Evolutionary conservation across 2,329 filamentous ascomycete genomes (phyloP).

Genomic region (Exophiala calicioides): DNA sequence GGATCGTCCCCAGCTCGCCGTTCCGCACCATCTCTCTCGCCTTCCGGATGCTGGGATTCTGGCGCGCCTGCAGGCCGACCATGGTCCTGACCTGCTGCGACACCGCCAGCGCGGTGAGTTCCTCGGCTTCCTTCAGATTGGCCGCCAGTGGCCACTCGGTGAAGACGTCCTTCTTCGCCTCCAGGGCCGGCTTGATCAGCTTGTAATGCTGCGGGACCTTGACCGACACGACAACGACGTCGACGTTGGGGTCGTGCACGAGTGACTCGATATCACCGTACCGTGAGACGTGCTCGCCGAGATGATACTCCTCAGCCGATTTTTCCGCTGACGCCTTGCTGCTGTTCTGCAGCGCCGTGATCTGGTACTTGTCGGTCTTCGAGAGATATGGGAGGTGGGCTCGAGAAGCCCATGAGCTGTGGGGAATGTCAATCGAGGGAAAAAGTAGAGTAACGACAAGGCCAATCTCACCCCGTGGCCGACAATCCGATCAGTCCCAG

Average conservation of each 20-base stretch:
- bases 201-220: conserved; percentile 56
- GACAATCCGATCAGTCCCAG: conserved; percentile 18
- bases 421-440: neutral
- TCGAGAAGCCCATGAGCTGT: conserved; percentile 18
- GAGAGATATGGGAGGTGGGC: conserved; percentile 12
- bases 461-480: conserved; percentile 12
- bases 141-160: conserved; percentile 61
- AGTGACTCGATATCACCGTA: conserved; percentile 49
- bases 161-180: conserved; percentile 55
- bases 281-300: conserved; percentile 44
- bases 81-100: conserved; percentile 41
- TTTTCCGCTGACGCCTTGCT: conserved; percentile 45
- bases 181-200: conserved; percentile 49
- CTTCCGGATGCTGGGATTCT: conserved; percentile 47
- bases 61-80: conserved; percentile 54
- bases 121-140: conserved; percentile 42
- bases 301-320: conserved; percentile 46
- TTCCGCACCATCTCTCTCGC: conserved; percentile 48
- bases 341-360: conserved; percentile 42
- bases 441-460: neutral
- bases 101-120: conserved; percentile 42
- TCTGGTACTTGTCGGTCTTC: conserved; percentile 8
- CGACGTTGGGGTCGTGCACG: conserved; percentile 51
- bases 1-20: conserved; percentile 53
- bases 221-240: conserved; percentile 57